Evolutionary conservation across 257 asterid genomes (phyloP).

Genomic region (Solanum paucissectum): DNA sequence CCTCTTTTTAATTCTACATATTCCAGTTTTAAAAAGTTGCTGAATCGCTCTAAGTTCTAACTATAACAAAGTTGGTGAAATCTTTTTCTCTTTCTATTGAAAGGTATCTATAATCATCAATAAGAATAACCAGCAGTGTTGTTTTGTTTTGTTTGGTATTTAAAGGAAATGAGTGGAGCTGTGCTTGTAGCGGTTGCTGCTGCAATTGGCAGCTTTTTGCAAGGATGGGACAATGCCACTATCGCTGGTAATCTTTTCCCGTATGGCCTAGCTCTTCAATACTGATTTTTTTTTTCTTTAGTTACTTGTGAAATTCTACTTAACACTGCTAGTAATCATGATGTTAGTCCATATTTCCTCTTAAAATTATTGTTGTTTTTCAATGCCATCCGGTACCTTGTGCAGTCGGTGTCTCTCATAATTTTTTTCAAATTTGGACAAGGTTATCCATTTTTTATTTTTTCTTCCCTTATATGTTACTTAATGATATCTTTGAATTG

Average conservation of each 20-base stretch:
- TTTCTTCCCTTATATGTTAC: neutral
- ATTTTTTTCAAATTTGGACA: neutral
- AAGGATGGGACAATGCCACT: conserved; percentile 72
- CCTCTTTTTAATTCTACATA: neutral
- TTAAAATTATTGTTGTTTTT: neutral
- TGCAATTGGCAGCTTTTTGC: conserved; percentile 51
- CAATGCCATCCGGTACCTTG: neutral
- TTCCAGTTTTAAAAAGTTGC: neutral
- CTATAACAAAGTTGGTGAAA: neutral
- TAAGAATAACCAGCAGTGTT: neutral
- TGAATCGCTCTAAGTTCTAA: too few relatives aligned
- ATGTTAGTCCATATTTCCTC: neutral
- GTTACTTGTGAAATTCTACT: neutral
- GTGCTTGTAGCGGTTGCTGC: conserved; percentile 51
- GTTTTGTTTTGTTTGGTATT: neutral
- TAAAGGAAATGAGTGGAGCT: conserved; percentile 37
- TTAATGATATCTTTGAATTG: neutral
- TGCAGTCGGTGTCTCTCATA: neutral
- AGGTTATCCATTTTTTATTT: neutral
- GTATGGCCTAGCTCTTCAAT: neutral
- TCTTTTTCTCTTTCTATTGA: neutral
- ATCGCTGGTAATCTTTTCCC: conserved; percentile 37
- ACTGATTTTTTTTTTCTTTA: neutral
- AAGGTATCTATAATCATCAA: neutral
- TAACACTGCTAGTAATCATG: neutral